These are phyloP conservation scores for Trypanosoma congolense DNA, from an alignment of 208 protist species.

Conservation along the genomic window DNA sequence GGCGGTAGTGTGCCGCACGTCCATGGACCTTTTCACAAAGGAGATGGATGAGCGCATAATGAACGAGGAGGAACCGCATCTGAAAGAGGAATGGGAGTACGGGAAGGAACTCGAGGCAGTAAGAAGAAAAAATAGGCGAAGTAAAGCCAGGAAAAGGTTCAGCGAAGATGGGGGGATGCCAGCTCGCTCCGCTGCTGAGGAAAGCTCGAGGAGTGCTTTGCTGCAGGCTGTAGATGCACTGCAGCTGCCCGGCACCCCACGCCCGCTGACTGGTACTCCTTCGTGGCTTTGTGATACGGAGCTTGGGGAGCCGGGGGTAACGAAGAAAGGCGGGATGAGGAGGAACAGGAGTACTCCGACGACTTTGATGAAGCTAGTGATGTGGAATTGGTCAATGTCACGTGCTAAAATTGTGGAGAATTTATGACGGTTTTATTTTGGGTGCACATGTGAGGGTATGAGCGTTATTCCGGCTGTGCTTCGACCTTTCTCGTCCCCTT, in stretches of 20 bases:
- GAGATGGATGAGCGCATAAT: slow-evolving; percentile 22
- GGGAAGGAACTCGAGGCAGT: not conserved
- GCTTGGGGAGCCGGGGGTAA: not conserved
- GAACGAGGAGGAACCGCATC: slow-evolving; percentile 11
- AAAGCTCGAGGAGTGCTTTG: slow-evolving; percentile 2
- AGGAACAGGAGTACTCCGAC: slow-evolving; percentile 33
- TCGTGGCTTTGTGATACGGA: slow-evolving; percentile 24
- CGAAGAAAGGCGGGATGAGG: not conserved
- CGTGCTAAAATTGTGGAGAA: not conserved
- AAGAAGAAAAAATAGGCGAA: not conserved
- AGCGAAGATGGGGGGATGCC: too few relatives aligned
- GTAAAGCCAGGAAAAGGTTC: not conserved
- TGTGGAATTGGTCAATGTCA: not conserved
- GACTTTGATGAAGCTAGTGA: slow-evolving; percentile 45
- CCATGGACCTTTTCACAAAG: slow-evolving; percentile 9
- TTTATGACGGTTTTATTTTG: not conserved
- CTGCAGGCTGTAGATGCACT: slow-evolving; percentile 16
- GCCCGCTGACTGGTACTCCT: not conserved
- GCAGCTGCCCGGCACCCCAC: not conserved
- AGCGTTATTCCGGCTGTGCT: not conserved
- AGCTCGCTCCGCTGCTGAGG: too few relatives aligned
- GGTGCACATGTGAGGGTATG: not conserved
- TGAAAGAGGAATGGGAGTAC: not conserved
- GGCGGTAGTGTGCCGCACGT: not conserved
- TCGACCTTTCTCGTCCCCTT: not conserved